Evolutionary conservation across 441 rosid genomes (phyloP), one percentile per base, ranked within the genome.

Genomic region (Biscutella laevigata): DNA sequence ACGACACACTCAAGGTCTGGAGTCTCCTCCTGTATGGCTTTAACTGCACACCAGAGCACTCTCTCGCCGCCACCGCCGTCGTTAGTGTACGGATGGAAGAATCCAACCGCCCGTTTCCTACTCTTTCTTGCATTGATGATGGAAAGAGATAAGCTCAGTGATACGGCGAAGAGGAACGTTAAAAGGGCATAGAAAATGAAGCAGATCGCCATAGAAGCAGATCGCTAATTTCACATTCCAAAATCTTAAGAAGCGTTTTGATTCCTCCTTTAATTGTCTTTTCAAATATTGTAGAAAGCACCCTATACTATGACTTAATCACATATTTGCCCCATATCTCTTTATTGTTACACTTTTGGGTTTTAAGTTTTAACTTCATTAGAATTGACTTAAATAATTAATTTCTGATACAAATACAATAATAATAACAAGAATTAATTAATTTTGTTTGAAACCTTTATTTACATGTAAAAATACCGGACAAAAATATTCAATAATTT

Each of bases 41-140:
- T 88, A 42, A 88, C 94, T 15, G 98, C 83, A 61, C 95, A 92
- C 98, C 98, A 92, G 32, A 92, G 84, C 27, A 88, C 98, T 60
- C 98, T 70, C 73, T 92, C 96, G 1, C 98, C 95, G 42, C 98
- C 96, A 13, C 98, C 98, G 15, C 96, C 98, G 64, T 86, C 98
- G 71, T 91, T 86, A 7, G 95, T 85, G 79, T 75, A 80, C 1
- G 96, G 98, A 40, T 92, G 98, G 77, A 92, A 88, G 82, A 88
- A 92, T 0, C 73, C 96, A 22, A 84, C 94, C 1, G 95, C 83
- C 14, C 28, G 62, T 41, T 68, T 71, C 25, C 75, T 53, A 61
- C 39, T 49, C 13, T 67, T 64, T 30, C 88, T 69, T 49, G 74
- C 60, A 25, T 28, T 66, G 69, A 76, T 43, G 14, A 91, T 20